These are phyloP conservation scores for Russula griseocarnosa DNA, from an alignment of 768 basidiomycete genomes.

Conservation along the genomic window DNA sequence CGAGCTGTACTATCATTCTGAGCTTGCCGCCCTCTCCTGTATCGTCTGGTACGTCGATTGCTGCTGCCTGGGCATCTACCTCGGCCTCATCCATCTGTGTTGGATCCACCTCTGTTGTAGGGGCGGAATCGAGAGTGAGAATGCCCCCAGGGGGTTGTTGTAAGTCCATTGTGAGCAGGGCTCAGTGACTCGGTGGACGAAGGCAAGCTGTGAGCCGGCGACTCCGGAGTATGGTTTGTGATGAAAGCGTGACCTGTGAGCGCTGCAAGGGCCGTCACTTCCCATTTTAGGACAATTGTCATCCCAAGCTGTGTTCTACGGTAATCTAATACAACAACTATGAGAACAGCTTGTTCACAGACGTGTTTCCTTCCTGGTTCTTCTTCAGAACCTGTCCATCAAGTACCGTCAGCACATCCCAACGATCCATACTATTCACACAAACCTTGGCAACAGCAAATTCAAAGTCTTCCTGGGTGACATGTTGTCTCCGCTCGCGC, in stretches of 20 bases:
- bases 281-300: background rate
- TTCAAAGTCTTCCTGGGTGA: constrained; percentile 98
- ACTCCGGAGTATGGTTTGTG: no score
- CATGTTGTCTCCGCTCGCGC: constrained; percentile 91
- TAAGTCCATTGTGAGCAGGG: background rate
- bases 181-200: no score
- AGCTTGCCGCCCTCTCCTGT: constrained; percentile 85
- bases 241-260: no score
- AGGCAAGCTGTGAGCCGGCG: no score
- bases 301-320: constrained; percentile 31
- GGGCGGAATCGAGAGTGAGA: background rate
- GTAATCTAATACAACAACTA: constrained; percentile 59
- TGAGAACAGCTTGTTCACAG: constrained; percentile 91
- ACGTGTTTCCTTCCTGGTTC: constrained; percentile 92
- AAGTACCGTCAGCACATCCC: background rate
- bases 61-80: constrained; percentile 12
- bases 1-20: constrained; percentile 88
- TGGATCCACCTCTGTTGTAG: background rate
- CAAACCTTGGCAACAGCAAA: constrained; percentile 92
- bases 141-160: background rate
- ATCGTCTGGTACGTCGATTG: constrained; percentile 39
- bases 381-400: constrained; percentile 75
- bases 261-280: background rate
- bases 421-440: constrained; percentile 19
- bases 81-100: background rate